Evolutionary conservation across 2,329 filamentous ascomycete species (phyloP), one percentile per base, ranked within the genome.

Genomic region (Diaporthe velutina): DNA sequence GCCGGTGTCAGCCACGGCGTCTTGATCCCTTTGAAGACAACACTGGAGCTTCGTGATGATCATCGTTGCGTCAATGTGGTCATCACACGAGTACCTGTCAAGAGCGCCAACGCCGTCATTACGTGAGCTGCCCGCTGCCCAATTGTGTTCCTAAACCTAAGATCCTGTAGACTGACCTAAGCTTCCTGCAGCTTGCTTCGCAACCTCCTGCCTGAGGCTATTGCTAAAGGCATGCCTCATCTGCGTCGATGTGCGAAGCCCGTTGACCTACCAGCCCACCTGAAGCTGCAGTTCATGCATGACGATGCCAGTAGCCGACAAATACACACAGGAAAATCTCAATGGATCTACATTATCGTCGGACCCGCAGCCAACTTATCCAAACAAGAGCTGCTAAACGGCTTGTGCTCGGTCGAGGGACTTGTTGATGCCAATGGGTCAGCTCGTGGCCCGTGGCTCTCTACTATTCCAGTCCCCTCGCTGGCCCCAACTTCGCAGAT

Each of bases 231-330:
- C 86, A 86, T 93, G 79, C 89, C 91, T 84, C 92, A 96, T 84
- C 87, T 96, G 73, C 93, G 94, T 77, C 90, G 94, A 82, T 94
- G 95, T 82, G 93, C 92, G 74, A 95, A 95, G 83, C 90, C 90
- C 61, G 86, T 87, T 71, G 92, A 93, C 79, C 86, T 96, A 12
- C 93, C 93, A 13, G 85, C 88, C 35, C 91, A 93, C 78, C 86
- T 94, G 76, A 91, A 91, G 81, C 86, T 88, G 8, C 86, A 89
- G 76, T 90, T 89, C 77, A 91, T 92, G 88, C 90, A 91, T 78
- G 88, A 89, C 74, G 86, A 85, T n/a, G 83, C 87, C 0, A 81
- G 82, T 64, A 90, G 89, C 77, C 86, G 88, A 75, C 86, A 89
- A 77, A 88, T 90, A 68, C 90, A 91, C 77, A 90, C 89, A 19